Evolutionary conservation across 768 basidiomycete genomes (phyloP).

Genomic region (Leccinum uliginosum): DNA sequence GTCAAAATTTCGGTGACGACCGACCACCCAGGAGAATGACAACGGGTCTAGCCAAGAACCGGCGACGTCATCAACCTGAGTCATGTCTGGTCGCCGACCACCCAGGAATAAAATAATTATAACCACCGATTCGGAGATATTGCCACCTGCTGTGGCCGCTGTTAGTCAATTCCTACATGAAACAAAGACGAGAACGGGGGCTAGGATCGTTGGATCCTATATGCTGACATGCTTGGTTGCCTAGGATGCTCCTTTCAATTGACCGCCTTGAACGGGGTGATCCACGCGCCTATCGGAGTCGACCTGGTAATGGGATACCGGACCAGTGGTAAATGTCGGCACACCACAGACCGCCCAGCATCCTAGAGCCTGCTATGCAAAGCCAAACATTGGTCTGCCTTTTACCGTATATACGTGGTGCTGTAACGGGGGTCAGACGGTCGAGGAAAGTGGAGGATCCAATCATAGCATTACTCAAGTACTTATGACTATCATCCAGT

Average conservation of each 20-base stretch:
- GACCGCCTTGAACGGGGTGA: background rate
- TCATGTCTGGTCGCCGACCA: background rate
- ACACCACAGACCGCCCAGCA: conserved; percentile 6
- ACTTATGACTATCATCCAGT: conserved; percentile 4
- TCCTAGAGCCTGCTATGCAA: background rate
- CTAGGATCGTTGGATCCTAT: background rate
- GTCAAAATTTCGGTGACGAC: background rate
- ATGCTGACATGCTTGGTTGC: background rate
- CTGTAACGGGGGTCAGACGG: background rate
- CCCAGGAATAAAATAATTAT: background rate
- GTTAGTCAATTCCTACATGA: background rate
- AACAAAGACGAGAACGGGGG: background rate
- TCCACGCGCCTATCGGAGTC: conserved; percentile 2
- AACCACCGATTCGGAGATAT: background rate
- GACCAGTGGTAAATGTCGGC: conserved; percentile 4
- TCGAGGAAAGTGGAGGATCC: background rate
- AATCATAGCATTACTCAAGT: conserved; percentile 8
- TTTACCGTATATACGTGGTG: conserved; percentile 4
- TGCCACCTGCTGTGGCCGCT: background rate
- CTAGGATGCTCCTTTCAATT: background rate
- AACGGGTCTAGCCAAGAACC: background rate
- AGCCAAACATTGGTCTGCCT: background rate
- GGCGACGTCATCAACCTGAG: background rate
- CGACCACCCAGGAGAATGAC: background rate
- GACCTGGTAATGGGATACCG: background rate